Evolutionary conservation across 352 stramenopile genomes (phyloP).

Genomic region (Pythium biforme): DNA sequence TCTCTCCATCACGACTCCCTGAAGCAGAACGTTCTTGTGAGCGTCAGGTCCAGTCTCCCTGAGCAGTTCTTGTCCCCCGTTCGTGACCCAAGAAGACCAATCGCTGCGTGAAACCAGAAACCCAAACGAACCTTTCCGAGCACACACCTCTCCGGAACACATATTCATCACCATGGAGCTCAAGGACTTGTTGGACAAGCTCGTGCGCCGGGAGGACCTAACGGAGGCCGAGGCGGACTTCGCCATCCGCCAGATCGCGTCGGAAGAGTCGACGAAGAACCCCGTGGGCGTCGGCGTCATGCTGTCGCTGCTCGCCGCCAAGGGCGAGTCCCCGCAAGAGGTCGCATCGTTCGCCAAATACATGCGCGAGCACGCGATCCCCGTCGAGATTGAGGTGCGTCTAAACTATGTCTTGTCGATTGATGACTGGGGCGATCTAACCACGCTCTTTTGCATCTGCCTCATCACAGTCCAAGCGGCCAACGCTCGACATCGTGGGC

Average conservation of each 20-base stretch:
- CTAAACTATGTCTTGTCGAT: background rate
- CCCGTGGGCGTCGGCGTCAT: conserved; percentile 88
- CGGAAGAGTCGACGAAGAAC: conserved; percentile 53
- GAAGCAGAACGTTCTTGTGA: conserved; percentile 28
- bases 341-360: conserved; percentile 95
- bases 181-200: conserved; percentile 72
- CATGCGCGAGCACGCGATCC: conserved; percentile 93
- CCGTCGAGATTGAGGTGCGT: conserved; percentile 58
- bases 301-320: conserved; percentile 92
- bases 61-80: background rate
- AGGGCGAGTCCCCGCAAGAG: conserved; percentile 94
- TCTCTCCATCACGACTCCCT: background rate
- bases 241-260: conserved; percentile 74
- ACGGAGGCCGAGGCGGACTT: conserved; percentile 63
- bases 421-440: background rate
- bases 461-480: conserved; percentile 42
- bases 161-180: conserved; percentile 48
- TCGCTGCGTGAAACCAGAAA: conserved; percentile 3
- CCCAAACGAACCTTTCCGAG: background rate
- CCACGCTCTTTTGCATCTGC: background rate
- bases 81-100: background rate
- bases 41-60: background rate
- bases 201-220: conserved; percentile 69
- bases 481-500: conserved; percentile 98
- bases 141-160: too few species aligned